A percentile compares a stretch with the other conserved stretches of the same genome.
These are phyloP conservation scores for Aspergillus fumigatus DNA, from an alignment of 2,329 filamentous ascomycete species.

Conservation along the genomic window DNA sequence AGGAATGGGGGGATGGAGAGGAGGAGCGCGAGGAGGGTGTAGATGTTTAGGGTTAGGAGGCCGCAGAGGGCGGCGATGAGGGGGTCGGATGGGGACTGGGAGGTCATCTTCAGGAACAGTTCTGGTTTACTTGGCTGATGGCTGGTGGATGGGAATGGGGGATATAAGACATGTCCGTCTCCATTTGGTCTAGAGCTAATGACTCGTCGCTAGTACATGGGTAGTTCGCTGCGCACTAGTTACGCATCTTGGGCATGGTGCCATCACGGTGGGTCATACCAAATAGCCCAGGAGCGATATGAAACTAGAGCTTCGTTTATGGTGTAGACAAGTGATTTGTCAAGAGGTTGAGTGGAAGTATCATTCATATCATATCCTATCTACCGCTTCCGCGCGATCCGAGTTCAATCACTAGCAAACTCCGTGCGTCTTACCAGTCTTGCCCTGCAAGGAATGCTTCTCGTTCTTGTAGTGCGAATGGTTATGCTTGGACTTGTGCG, in stretches of 20 bases:
- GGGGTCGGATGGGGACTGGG: too few relatives aligned
- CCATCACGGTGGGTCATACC: background rate
- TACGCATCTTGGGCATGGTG: background rate
- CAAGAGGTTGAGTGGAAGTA: too few relatives aligned
- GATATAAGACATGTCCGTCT: too few relatives aligned
- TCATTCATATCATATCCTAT: background rate
- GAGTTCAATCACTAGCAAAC: slow-evolving; percentile 58
- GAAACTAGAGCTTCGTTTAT: background rate
- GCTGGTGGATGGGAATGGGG: too few relatives aligned
- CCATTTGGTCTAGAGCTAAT: too few relatives aligned
- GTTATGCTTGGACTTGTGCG: slow-evolving; percentile 51
- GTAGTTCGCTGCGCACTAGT: background rate
- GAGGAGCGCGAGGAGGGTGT: too few relatives aligned
- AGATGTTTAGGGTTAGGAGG: too few relatives aligned
- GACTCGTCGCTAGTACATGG: background rate
- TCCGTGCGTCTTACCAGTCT: slow-evolving; percentile 84
- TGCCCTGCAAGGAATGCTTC: slow-evolving; percentile 81
- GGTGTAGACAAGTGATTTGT: background rate
- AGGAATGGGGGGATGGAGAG: too few relatives aligned
- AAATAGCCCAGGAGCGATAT: background rate
- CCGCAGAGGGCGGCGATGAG: too few relatives aligned
- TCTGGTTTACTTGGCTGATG: too few relatives aligned
- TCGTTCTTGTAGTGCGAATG: slow-evolving; percentile 60
- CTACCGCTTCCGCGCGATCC: background rate
- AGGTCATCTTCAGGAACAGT: too few relatives aligned